Conservation (phyloP, 2,329 filamentous ascomycete species). For the Dryadomyces sulphureus region DNA sequence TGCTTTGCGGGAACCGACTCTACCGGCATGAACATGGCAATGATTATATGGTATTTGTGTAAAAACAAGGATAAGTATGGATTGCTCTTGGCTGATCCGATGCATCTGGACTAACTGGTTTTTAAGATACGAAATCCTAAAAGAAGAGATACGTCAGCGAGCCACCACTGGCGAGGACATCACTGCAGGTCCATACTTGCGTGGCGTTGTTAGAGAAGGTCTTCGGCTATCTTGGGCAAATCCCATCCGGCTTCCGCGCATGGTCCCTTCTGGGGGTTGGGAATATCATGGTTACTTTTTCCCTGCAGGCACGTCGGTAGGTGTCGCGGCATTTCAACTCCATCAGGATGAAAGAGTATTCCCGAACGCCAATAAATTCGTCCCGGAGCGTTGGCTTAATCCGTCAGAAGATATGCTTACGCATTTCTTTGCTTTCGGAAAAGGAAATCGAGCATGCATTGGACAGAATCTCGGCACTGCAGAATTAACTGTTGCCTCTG, state of each 20-base stretch:
- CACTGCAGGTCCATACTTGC: slow-evolving; percentile 5
- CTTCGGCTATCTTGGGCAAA: slow-evolving; percentile 10
- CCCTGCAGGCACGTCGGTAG: slow-evolving; percentile 12
- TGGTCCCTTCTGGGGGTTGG: slow-evolving; percentile 6
- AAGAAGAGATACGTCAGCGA: background rate
- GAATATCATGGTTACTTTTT: slow-evolving; percentile 10
- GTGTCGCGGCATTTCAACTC: slow-evolving; percentile 10
- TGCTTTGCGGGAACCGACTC: slow-evolving; percentile 10
- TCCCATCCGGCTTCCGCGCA: slow-evolving; percentile 8
- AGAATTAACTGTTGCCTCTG: slow-evolving; percentile 7
- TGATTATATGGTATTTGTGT: slow-evolving; percentile 6
- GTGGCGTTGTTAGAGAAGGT: slow-evolving; percentile 9
- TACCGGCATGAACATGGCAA: slow-evolving; percentile 8
- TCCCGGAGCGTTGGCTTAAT: slow-evolving; percentile 12
- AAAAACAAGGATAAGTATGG: background rate
- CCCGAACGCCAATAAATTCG: slow-evolving; percentile 8
- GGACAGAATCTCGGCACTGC: slow-evolving; percentile 10
- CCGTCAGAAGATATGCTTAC: slow-evolving; percentile 5
- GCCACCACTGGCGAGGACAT: background rate
- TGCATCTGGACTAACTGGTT: background rate
- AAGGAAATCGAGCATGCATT: slow-evolving; percentile 12
- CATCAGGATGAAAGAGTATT: slow-evolving; percentile 12
- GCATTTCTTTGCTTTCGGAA: slow-evolving; percentile 11
- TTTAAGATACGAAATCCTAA: background rate
- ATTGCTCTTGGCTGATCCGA: background rate